Conservation (phyloP, 225 moss, liverwort and hornwort species). For the Physcomitrellopsis africana region DNA sequence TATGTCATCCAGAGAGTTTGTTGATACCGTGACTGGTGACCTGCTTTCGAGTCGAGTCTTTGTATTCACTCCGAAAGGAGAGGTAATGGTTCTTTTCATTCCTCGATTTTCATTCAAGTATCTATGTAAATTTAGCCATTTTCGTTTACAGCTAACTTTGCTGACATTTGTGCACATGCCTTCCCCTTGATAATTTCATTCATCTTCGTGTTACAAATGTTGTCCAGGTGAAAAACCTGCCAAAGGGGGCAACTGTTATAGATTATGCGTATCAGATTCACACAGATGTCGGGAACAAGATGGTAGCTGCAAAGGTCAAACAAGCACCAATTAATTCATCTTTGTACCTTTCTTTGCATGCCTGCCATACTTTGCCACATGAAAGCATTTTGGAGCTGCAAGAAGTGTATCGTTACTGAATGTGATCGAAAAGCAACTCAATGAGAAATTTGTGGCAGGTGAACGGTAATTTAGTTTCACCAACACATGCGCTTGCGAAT, state of each 20-base stretch:
- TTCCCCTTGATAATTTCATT: background rate
- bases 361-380: too few relatives aligned
- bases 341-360: too few relatives aligned
- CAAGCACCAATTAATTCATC: too few relatives aligned
- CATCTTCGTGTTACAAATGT: slow-evolving; percentile 6
- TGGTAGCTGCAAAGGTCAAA: slow-evolving; percentile 94
- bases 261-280: slow-evolving; percentile 99
- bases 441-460: too few relatives aligned
- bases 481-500: slow-evolving; percentile 83
- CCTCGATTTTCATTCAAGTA: background rate
- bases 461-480: slow-evolving; percentile 93
- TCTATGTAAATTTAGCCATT: background rate
- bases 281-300: slow-evolving; percentile 99
- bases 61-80: slow-evolving; percentile 98
- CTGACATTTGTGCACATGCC: background rate
- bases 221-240: slow-evolving; percentile 87
- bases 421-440: too few relatives aligned
- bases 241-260: slow-evolving; percentile 98
- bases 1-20: slow-evolving; percentile 98
- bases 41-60: slow-evolving; percentile 96
- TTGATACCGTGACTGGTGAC: slow-evolving; percentile 97
- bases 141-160: background rate
- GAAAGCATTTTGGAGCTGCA: too few relatives aligned
- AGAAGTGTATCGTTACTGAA: too few relatives aligned
- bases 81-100: slow-evolving; percentile 45